Evolutionary conservation across 768 basidiomycete species (phyloP), one percentile per base, ranked within the genome.

Genomic region (Hygrophorus pudorinus): DNA sequence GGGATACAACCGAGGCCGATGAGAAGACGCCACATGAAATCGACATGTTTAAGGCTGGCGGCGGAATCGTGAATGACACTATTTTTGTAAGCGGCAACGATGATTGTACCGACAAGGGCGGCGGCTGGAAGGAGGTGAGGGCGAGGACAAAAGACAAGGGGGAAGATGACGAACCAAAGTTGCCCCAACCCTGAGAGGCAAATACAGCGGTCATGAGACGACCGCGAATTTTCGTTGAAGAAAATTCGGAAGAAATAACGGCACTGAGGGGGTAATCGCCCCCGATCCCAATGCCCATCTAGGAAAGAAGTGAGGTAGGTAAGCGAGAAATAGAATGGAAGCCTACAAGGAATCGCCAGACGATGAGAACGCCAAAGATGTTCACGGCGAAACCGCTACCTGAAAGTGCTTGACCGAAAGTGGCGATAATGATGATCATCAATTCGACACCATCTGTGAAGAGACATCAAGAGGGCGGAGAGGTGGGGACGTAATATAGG

Each of bases 121-220:
- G 86, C 80, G 42, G 71, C 79, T 81, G 45, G 21, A 14, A 32
- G 14, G 32, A 43, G 38, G 32, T 42, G 14, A 29, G 36, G 12
- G 29, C 40, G 36, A 27, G 33, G 17, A 11, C 27, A 8, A 9
- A 29, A n/a, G 12, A 24, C 4, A 14, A 13, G 33, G 8, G 40
- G 6, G 10, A n/a, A 10, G 9, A 9, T 7, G 16, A 66, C 73
- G 50, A 48, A 82, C 83, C 52, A 51, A 90, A 76, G 61, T 90
- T 80, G 39, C 90, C 90, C 82, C 85, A 93, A 17, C 90, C 90
- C 51, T 93, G 90, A 40, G 72, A 64, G 0, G 90, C 80, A 50
- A 92, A 93, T 0, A 91, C 87, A 5, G 83, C 85, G 1, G 83
- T 81, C 87, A 94, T 91, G 62, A 94, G 78, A 17, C 89, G 72